Conservation (phyloP, 495 filamentous ascomycete species). For the Alectoria sarmentosa region DNA sequence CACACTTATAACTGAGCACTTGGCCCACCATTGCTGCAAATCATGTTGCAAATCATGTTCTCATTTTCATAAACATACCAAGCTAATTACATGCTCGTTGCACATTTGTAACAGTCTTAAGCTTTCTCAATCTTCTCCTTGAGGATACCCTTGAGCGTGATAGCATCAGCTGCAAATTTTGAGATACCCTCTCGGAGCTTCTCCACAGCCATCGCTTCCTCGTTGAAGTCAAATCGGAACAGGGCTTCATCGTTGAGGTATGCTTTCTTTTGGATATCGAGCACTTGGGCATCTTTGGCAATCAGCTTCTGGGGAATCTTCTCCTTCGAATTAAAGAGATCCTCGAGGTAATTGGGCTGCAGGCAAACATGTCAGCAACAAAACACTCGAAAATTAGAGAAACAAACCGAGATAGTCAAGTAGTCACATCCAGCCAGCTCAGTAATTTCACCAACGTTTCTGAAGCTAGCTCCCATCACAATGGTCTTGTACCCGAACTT, state of each 20-base stretch:
- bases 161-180: slow-evolving; percentile 95
- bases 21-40: neutral
- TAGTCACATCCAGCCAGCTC: slow-evolving; percentile 98
- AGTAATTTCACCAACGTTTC: slow-evolving; percentile 90
- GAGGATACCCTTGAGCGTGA: slow-evolving; percentile 88
- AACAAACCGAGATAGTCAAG: slow-evolving; percentile 79
- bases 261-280: slow-evolving; percentile 77
- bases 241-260: slow-evolving; percentile 84
- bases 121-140: slow-evolving; percentile 65
- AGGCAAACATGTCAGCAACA: slow-evolving; percentile 10
- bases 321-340: slow-evolving; percentile 73
- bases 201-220: slow-evolving; percentile 97
- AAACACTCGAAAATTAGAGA: neutral
- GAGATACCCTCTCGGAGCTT: slow-evolving; percentile 98
- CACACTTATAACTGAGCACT: neutral
- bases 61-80: slow-evolving; percentile 13
- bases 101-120: slow-evolving; percentile 9
- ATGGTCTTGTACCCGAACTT: slow-evolving; percentile 98
- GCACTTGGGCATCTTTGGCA: slow-evolving; percentile 50
- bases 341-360: slow-evolving; percentile 87
- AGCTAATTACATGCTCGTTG: slow-evolving; percentile 15
- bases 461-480: slow-evolving; percentile 99
- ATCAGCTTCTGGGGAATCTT: slow-evolving; percentile 91
- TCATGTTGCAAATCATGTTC: neutral
- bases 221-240: slow-evolving; percentile 99